Base-by-base conservation (phyloP, 2,329 filamentous ascomycete genomes). In the Mycosphaerella sp. region DNA sequence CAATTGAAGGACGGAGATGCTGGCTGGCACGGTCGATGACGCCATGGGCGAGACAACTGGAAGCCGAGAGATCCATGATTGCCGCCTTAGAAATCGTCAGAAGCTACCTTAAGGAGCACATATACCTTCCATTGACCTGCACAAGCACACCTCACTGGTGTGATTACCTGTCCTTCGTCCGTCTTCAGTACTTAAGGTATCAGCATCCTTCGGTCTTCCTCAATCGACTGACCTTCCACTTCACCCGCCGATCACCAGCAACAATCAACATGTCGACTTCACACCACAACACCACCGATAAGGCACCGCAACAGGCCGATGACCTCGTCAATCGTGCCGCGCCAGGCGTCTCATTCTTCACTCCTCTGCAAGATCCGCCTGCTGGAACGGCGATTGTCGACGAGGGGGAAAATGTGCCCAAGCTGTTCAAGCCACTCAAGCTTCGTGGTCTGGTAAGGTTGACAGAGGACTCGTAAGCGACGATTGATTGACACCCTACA, bases 391-490 rank as follows among this genome's bases (percentile, higher is more conserved):
- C 73, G 3, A 56, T 75, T 36, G 68, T 69, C 18, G 75, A 78
- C 48, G 71, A 75, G 58, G 59, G 64, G 49, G 70, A 71, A 32
- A 67, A 75, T 9, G 73, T 81, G 6, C 79, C 79, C 5, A 82
- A 82, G 63, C 71, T 82, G 36, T 82, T 82, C 69, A 73, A 73
- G 49, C 79, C 79, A 3, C 66, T 82, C 44, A 78, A 76, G 63
- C 64, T 82, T 44, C 72, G 79, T 10, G 79, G 79, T 12, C 57
- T 82, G n/a, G 50, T 46, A 41, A 27, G 45, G 27, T 28, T 9
- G 21, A 25, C 21, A 25, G 3, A 25, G 1, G 6, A 5, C 21
- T 25, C 5, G 6, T 6, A 25, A 25, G 21, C 7, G 21, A 25
- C 21, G 21, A 6, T 25, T n/a, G 16, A 25, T 35, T 51, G 17